Conservation (phyloP, 371 early-diverging fungal genomes). For the Zychaea mexicana region DNA sequence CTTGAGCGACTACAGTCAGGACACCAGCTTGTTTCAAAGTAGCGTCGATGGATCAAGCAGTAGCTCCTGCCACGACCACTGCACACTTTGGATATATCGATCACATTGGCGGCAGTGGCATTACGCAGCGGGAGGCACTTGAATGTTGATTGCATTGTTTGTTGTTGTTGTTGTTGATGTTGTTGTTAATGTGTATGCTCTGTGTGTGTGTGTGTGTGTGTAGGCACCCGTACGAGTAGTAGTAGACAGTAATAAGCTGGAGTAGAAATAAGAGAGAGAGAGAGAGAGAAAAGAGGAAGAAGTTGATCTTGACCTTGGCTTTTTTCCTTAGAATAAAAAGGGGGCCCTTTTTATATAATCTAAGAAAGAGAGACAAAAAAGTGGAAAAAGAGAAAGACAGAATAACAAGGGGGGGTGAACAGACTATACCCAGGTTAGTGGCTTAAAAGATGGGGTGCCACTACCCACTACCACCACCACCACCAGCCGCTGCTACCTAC, state of each 20-base stretch:
- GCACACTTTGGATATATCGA: constrained; percentile 8
- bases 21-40: constrained; percentile 26
- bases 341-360: not conserved
- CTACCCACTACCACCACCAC: not conserved
- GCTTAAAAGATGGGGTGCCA: constrained; percentile 3
- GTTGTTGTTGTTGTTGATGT: not conserved
- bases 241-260: too few species aligned
- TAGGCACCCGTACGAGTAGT: too few species aligned
- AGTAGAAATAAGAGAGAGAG: not conserved
- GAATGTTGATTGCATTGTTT: not conserved
- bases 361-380: not conserved
- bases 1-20: constrained; percentile 26
- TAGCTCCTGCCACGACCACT: constrained; percentile 22
- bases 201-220: not conserved
- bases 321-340: not conserved
- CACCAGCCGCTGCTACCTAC: not conserved
- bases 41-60: constrained; percentile 24
- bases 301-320: not conserved
- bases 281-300: not conserved
- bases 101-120: not conserved
- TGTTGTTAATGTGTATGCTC: too few species aligned
- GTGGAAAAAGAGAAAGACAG: not conserved
- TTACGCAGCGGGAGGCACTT: not conserved
- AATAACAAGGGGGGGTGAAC: not conserved
- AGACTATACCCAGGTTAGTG: constrained; percentile 1